phyloP scores from a whole-genome alignment of 208 protist species.

The Leptomonas seymouri region DNA sequence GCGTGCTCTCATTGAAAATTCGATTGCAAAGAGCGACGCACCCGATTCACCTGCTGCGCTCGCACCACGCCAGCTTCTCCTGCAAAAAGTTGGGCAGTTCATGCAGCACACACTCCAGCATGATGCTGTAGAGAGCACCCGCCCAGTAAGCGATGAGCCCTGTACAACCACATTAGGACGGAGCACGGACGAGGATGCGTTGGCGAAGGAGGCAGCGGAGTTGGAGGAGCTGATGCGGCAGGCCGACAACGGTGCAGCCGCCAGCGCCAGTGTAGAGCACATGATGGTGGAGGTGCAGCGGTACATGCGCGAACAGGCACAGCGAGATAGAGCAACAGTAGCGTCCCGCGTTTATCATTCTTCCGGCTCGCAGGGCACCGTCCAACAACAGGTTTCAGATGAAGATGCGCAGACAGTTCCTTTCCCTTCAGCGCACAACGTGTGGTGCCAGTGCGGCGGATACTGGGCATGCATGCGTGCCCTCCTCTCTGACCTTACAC shows the following conservation, averaged over 20 bases:
- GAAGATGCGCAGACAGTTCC: background rate
- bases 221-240: constrained; percentile 25
- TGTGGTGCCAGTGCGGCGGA: constrained; percentile 20
- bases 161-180: too few species aligned
- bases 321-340: background rate
- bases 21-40: background rate
- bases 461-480: constrained; percentile 35
- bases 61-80: constrained; percentile 9
- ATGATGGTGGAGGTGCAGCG: constrained; percentile 30
- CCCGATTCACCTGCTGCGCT: background rate
- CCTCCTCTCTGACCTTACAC: constrained; percentile 16
- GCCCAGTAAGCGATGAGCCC: too few species aligned
- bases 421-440: background rate
- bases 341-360: background rate
- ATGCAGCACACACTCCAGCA: constrained; percentile 25
- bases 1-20: constrained; percentile 28
- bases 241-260: background rate
- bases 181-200: background rate
- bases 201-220: constrained; percentile 28
- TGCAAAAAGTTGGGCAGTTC: constrained; percentile 27
- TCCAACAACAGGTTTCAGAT: background rate
- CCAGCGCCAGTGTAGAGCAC: constrained; percentile 7
- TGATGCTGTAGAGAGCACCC: background rate
- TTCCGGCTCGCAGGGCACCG: background rate
- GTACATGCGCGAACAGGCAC: constrained; percentile 8